Base-by-base conservation (phyloP, 176 grass and related monocot species). In the Triticum timopheevii region DNA sequence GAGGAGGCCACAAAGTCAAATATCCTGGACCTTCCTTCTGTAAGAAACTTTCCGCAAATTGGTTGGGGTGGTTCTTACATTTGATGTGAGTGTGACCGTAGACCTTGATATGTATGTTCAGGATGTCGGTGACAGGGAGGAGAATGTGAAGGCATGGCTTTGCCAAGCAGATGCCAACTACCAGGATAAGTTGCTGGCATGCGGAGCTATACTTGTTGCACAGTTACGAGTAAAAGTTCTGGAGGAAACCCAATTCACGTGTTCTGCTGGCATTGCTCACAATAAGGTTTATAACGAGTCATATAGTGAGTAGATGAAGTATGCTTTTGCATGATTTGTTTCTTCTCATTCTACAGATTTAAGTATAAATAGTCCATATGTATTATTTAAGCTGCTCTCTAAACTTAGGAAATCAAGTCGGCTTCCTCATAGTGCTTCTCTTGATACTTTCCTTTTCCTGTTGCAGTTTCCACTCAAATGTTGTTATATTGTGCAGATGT, bases 251-350 rank as follows among this genome's bases (percentile, higher is more conserved):
- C 71, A 86, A 24, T 98, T 98, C 83, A 96, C 96, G 69, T 98
- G 96, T 87, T 98, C 93, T 85, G 92, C 92, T 73, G 96, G 93
- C 8, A 91, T 98, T 88, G 90, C 93, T 88, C 96, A 96, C 80
- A 98, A 98, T 87, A 98, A 98, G 96, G 96, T 98, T 67, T 78
- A 80, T 80, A 73, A 56, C 38, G 66, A 61, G 59, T 83, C 7
- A 61, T 61, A 79, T 81, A 86, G 80, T 84, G 45, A 92, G 72
- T 81, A 72, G 73, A 88, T 80, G 13, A 39, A 86, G 52, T 39
- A 75, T 61, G 22, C n/a, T 15, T 67, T 66, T 33, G 30, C 42
- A 12, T 28, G 39, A 42, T n/a, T 36, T 3, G 15, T 12, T 39
- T 54, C 38, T 20, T 69, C 69, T 52, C 59, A n/a, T 20, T 76